Conservation (phyloP, 2,329 filamentous ascomycete species). For the Pestalotiopsis sp. region DNA sequence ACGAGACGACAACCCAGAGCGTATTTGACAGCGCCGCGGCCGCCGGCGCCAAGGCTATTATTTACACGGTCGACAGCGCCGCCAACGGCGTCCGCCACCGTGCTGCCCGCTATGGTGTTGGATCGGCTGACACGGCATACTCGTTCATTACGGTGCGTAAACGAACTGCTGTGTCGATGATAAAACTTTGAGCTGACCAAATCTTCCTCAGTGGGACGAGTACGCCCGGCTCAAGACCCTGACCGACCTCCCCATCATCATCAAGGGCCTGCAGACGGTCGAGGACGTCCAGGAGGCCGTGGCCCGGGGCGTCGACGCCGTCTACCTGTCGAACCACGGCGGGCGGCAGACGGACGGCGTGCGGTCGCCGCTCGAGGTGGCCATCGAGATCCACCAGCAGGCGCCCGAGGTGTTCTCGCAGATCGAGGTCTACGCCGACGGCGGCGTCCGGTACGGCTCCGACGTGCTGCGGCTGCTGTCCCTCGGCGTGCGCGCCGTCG, state of each 20-base stretch:
- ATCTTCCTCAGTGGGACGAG: constrained; percentile 23
- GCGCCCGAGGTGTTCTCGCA: constrained; percentile 31
- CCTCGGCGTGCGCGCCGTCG: constrained; percentile 33
- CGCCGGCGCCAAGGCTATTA: constrained; percentile 19
- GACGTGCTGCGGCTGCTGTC: constrained; percentile 36
- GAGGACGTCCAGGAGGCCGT: constrained; percentile 31
- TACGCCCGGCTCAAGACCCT: constrained; percentile 23
- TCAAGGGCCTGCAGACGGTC: constrained; percentile 37
- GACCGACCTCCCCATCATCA: constrained; percentile 29
- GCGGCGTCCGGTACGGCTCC: constrained; percentile 35
- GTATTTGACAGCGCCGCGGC: constrained; percentile 16
- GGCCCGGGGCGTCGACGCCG: constrained; percentile 26
- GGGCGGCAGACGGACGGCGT: constrained; percentile 34
- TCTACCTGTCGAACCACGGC: constrained; percentile 38
- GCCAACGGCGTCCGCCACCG: constrained; percentile 16
- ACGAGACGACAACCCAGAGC: constrained; percentile 14
- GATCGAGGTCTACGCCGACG: constrained; percentile 34
- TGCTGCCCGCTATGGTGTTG: constrained; percentile 13
- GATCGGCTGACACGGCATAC: constrained; percentile 7
- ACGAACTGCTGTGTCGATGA: neutral
- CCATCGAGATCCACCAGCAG: constrained; percentile 28
- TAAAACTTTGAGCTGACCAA: neutral
- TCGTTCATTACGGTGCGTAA: constrained; percentile 3
- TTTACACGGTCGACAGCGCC: constrained; percentile 21
- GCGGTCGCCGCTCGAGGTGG: constrained; percentile 31